A percentile compares a stretch with the other conserved stretches of the same genome.
phyloP scores from a whole-genome alignment of 2,329 filamentous ascomycete species.

The Pestalotiopsis fici region DNA sequence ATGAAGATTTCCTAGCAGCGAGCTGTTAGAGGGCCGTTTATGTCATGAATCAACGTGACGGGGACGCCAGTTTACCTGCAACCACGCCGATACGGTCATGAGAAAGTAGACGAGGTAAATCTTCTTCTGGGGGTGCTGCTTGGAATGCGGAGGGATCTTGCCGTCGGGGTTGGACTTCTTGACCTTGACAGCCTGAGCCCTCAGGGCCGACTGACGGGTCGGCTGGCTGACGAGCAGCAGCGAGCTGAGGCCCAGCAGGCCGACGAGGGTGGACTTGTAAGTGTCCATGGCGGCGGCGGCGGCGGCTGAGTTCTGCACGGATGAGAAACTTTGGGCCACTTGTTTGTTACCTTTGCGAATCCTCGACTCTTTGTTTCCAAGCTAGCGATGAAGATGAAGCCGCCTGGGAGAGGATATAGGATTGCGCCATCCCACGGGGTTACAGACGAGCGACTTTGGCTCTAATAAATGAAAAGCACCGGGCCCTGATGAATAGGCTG shows the following conservation, averaged over 20 bases:
- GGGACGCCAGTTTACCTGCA: conserved; percentile 34
- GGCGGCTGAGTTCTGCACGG: not conserved
- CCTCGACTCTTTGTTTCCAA: not conserved
- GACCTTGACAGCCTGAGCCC: conserved; percentile 10
- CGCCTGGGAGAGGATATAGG: not conserved
- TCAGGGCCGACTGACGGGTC: conserved; percentile 21
- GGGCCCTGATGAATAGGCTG: not conserved
- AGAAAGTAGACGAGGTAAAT: conserved; percentile 46
- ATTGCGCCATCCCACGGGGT: conserved; percentile 11
- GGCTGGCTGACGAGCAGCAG: conserved; percentile 27
- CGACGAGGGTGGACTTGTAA: conserved; percentile 24
- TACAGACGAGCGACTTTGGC: not conserved
- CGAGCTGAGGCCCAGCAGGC: conserved; percentile 20
- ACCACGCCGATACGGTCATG: conserved; percentile 45
- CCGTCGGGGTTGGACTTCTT: conserved; percentile 14
- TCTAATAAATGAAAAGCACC: not conserved
- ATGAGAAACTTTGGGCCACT: not conserved
- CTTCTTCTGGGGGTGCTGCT: conserved; percentile 36
- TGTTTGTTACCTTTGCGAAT: not conserved
- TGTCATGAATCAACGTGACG: not conserved
- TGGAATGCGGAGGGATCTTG: conserved; percentile 20
- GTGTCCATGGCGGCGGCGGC: conserved; percentile 16
- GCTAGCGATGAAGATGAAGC: not conserved
- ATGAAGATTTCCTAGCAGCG: conserved; percentile 4
- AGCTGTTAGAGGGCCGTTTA: not conserved